Conservation (phyloP, 83 land plant genomes). For the Diphasiastrum complanatum region DNA sequence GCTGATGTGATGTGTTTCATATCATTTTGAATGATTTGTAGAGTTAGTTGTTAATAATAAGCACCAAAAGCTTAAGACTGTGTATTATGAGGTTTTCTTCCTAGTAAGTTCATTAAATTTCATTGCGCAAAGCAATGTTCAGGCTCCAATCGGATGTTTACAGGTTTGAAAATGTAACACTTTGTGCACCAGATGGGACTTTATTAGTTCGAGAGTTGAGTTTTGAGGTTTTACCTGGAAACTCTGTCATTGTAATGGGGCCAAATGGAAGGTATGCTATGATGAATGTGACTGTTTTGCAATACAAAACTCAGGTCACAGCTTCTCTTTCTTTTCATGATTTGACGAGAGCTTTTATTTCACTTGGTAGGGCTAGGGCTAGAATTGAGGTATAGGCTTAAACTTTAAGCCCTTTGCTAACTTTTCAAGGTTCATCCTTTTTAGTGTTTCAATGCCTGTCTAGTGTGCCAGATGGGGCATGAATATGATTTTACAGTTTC, state of each 20-base stretch:
- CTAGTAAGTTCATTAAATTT: no score
- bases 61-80: no score
- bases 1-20: no score
- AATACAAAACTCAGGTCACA: not conserved
- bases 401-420: no score
- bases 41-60: no score
- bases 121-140: no score
- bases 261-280: slow-evolving; percentile 44
- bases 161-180: slow-evolving; percentile 39
- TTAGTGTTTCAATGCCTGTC: no score
- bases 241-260: slow-evolving; percentile 43
- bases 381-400: no score
- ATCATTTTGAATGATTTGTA: not conserved
- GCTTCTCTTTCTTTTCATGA: slow-evolving; percentile 1
- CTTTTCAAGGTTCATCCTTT: no score
- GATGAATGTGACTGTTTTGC: not conserved
- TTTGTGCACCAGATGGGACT: slow-evolving; percentile 42
- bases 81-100: no score
- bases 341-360: not conserved
- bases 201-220: slow-evolving; percentile 37
- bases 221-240: slow-evolving; percentile 35
- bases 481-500: no score
- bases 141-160: not conserved
- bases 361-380: not conserved
- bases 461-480: no score